Base-by-base conservation (phyloP, 2,329 filamentous ascomycete species). In the Aureobasidium melanogenum region DNA sequence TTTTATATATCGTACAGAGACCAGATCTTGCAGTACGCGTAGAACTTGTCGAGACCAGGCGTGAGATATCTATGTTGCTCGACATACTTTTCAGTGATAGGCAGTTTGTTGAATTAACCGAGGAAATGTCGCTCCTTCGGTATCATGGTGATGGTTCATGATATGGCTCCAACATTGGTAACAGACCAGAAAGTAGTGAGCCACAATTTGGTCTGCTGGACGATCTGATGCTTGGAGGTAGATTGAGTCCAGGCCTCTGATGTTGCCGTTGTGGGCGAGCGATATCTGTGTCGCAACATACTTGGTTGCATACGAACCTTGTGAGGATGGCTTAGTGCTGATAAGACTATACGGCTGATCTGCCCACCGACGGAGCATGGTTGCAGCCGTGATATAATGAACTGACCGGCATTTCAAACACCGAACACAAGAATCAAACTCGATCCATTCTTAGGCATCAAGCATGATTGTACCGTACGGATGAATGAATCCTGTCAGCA, bases 201-300 rank as follows among this genome's bases (percentile, higher is more conserved):
- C 46, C 17, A 48, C 28, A 10, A 10, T 32, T 5, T 48, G 3
- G 2, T 17, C 17, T 30, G 26, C 46, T 32, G 46, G 17, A 6
- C 8, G 26, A 8, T 30, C 63, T 30, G 65, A 59, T 15, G 68
- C 68, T 67, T 71, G 32, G 71, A 68, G 64, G 63, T 72, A 74
- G 69, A 32, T 48, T 46, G 67, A 65, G 66, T 74, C 74, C 19
- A 74, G 66, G 5, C 70, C 69, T n/a, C 73, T 70, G 26, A 75
- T 48, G 46, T 32, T 48, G 28, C 46, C 46, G 9, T 32, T 48
- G 28, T 48, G 46, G 32, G 46, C 46, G 28, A 48, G 26, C 5
- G 46, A 3, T 7, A 48, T 73, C 57, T 74, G 67, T 14, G 65
- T 68, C 47, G 69, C 70, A n/a, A 70, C 66, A 66, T 72, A 72